These are phyloP conservation scores for Helicocarpus griseus DNA, from an alignment of 2,329 filamentous ascomycete genomes.

Conservation along the genomic window DNA sequence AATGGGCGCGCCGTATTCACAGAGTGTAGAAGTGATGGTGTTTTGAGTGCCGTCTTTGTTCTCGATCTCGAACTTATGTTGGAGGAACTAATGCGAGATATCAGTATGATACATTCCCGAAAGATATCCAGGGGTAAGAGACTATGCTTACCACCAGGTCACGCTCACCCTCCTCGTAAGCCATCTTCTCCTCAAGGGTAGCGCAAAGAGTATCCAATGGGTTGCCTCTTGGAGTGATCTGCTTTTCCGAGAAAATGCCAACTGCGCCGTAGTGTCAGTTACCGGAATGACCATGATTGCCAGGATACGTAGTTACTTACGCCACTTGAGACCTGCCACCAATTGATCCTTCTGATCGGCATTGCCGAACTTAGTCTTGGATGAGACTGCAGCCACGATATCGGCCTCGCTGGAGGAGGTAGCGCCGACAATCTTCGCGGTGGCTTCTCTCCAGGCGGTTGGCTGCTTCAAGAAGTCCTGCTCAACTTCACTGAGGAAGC, in stretches of 20 bases:
- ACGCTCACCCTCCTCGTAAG: slow-evolving; percentile 71
- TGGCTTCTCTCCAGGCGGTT: slow-evolving; percentile 76
- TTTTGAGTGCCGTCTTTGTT: slow-evolving; percentile 67
- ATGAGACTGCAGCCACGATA: slow-evolving; percentile 60
- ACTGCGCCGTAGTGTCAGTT: too few relatives aligned
- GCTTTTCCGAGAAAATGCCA: slow-evolving; percentile 55
- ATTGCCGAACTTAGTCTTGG: slow-evolving; percentile 63
- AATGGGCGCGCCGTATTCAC: slow-evolving; percentile 72
- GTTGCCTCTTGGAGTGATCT: slow-evolving; percentile 64
- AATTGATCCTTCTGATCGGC: slow-evolving; percentile 61
- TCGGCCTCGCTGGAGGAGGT: slow-evolving; percentile 57
- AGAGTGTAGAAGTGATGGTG: slow-evolving; percentile 69
- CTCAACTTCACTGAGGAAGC: slow-evolving; percentile 69
- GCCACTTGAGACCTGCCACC: slow-evolving; percentile 63
- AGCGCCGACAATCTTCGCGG: slow-evolving; percentile 64
- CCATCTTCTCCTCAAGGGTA: slow-evolving; percentile 83
- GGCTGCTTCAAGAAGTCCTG: slow-evolving; percentile 56
- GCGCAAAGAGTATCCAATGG: slow-evolving; percentile 87
- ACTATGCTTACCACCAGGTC: slow-evolving; percentile 76
- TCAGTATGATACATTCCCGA: too few relatives aligned
- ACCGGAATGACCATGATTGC: too few relatives aligned
- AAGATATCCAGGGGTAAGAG: too few relatives aligned
- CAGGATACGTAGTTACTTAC: too few relatives aligned
- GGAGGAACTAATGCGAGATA: too few relatives aligned
- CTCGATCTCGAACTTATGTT: slow-evolving; percentile 66